Evolutionary conservation across 306 rosid species (phyloP), one percentile per base, ranked within the genome.

Genomic region (Parietaria judaica): DNA sequence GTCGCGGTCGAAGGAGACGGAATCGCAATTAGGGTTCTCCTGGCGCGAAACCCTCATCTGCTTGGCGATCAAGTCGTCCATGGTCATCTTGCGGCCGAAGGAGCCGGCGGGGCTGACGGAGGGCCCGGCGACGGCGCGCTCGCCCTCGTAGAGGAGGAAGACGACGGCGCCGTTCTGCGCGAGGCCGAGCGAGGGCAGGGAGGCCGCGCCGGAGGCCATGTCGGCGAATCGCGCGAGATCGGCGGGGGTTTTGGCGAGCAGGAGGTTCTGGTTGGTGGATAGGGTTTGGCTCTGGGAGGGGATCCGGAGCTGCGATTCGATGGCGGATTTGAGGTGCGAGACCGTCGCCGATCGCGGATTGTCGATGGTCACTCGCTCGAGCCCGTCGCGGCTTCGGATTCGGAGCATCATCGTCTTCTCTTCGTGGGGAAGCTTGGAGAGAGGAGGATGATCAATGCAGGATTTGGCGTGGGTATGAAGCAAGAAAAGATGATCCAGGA

Each of bases 21-120:
- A 76, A 34, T 88, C 90, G 54, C 99, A 86, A 63, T 94, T 94
- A 0, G 99, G 89, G 48, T 70, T 83, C 69, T 94, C 99, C 34
- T 94, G 99, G 54, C 94, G 94, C 9, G 84, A 54, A 54, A 94
- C 85, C 35, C 89, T 84, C 94, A 84, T 84, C 82, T 94, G 99
- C 66, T 79, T 88, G 3, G 99, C 99, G 68, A 94, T 86, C 17
- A 94, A 88, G 65, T 94, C 99, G 47, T 88, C 99, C 99, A 94
- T 88, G 6, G 99, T 94, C 99, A 94, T 94, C 81, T 88, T 94
- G 4, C 95, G 86, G 45, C 99, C 99, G 61, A 94, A 94, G 5
- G 97, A 88, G 6, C 99, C 99, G 11, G 97, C 86, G 0, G 95
- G 90, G 62, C 58, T 66, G 73, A 88, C 61, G 6, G 76, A 51